Conservation (phyloP, 306 rosid genomes). For the Pyrus communis region DNA sequence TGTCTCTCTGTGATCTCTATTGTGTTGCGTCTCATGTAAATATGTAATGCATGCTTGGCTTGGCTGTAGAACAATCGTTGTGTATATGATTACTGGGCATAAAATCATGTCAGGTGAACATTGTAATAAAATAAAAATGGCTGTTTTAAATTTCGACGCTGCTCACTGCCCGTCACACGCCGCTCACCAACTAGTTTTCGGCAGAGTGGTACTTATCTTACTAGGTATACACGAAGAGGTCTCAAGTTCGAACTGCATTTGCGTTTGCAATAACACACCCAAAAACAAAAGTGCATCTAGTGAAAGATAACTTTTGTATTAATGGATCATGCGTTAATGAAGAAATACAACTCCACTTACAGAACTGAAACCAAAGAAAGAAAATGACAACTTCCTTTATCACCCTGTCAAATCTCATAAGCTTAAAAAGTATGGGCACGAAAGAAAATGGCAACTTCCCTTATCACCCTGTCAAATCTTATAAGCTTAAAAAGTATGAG, state of each 20-base stretch:
- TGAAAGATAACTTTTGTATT: slow-evolving; percentile 12
- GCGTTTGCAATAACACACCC: background rate
- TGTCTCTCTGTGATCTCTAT: background rate
- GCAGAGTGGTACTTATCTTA: background rate
- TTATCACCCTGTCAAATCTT: slow-evolving; percentile 8
- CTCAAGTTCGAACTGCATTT: background rate
- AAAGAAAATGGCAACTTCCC: background rate
- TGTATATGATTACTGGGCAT: background rate
- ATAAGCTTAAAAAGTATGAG: slow-evolving; percentile 14
- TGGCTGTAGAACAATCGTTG: background rate
- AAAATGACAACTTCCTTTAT: background rate
- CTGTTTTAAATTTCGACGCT: too few relatives aligned
- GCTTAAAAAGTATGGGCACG: slow-evolving; percentile 13
- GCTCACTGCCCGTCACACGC: too few relatives aligned
- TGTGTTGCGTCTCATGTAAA: background rate
- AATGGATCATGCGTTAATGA: background rate
- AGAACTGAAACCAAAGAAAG: background rate
- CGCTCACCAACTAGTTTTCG: background rate
- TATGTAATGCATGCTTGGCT: background rate
- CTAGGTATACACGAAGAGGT: background rate
- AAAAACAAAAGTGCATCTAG: background rate
- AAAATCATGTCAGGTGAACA: background rate
- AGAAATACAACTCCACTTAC: slow-evolving; percentile 2
- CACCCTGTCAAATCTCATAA: slow-evolving; percentile 11
- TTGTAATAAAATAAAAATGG: background rate